Conservation (phyloP, 2,329 filamentous ascomycete genomes). For the Clarireedia hainanense region DNA sequence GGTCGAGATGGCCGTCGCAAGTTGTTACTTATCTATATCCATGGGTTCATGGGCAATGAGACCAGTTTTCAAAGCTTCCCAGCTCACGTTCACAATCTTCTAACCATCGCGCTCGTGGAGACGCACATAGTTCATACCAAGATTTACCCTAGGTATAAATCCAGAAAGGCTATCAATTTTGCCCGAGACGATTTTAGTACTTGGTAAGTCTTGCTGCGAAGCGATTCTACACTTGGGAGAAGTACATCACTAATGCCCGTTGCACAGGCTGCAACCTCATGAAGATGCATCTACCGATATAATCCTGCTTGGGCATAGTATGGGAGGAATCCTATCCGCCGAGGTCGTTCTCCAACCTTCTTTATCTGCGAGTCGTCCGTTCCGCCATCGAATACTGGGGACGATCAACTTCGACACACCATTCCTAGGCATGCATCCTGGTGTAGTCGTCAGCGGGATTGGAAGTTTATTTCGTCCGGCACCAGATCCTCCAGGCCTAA, state of each 20-base stretch:
- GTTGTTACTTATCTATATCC: conserved; percentile 74
- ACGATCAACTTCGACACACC: conserved; percentile 79
- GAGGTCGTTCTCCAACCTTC: conserved; percentile 60
- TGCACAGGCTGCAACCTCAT: conserved; percentile 60
- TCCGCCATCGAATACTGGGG: conserved; percentile 71
- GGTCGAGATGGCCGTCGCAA: conserved; percentile 35
- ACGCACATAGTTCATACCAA: conserved; percentile 81
- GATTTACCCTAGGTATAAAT: conserved; percentile 74
- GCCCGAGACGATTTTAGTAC: conserved; percentile 75
- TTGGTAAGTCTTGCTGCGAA: conserved; percentile 44
- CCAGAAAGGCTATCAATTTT: conserved; percentile 61
- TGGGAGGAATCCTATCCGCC: conserved; percentile 77
- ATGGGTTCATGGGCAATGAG: conserved; percentile 86
- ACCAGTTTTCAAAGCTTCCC: conserved; percentile 84
- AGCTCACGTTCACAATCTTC: conserved; percentile 71
- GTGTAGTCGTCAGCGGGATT: conserved; percentile 75
- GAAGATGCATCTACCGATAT: conserved; percentile 68
- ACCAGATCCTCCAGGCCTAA: conserved; percentile 29
- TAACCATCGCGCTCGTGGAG: conserved; percentile 58
- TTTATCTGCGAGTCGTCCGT: conserved; percentile 29
- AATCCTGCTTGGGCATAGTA: conserved; percentile 78
- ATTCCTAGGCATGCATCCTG: conserved; percentile 81
- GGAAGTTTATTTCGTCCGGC: conserved; percentile 62
- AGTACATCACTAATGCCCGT: conserved; percentile 9
- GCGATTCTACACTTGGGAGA: not conserved